Evolutionary conservation across 768 basidiomycete genomes (phyloP).

Genomic region (Tricholoma hemisulphureum): DNA sequence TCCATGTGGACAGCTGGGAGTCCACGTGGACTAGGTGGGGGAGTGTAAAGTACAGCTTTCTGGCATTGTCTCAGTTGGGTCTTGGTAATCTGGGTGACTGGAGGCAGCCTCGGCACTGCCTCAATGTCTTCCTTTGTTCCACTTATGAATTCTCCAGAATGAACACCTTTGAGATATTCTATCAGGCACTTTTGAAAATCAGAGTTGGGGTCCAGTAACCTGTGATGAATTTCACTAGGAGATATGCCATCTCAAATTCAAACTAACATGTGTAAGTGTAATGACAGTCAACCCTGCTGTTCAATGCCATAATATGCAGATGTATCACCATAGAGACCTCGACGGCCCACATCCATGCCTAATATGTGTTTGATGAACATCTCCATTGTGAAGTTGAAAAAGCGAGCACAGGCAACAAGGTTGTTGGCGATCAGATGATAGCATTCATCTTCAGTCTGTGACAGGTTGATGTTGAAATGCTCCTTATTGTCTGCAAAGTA

Average conservation of each 20-base stretch:
- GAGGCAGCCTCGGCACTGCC: neutral
- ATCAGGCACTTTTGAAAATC: neutral
- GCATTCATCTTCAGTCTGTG: too few relatives aligned
- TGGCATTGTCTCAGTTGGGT: neutral
- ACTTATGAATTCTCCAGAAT: neutral
- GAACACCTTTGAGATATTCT: neutral
- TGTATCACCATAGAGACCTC: conserved; percentile 34
- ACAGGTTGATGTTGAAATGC: too few relatives aligned
- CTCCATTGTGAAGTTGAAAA: neutral
- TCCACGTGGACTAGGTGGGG: too few relatives aligned
- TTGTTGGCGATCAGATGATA: neutral
- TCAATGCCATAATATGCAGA: conserved; percentile 24
- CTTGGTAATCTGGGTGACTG: neutral
- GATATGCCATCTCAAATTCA: too few relatives aligned
- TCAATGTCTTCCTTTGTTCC: neutral
- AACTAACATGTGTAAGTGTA: conserved; percentile 28
- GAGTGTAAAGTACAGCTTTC: too few relatives aligned
- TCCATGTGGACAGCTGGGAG: too few relatives aligned
- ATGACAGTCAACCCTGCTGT: conserved; percentile 18
- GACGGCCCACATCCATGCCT: conserved; percentile 12
- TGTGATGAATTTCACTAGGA: neutral
- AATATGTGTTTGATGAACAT: conserved; percentile 9
- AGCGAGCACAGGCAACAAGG: neutral
- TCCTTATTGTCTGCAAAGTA: too few relatives aligned
- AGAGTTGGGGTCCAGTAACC: neutral